Evolutionary conservation across 1,284 basidiomycete species (phyloP), one percentile per base, ranked within the genome.

Genomic region (Waitea zeae): DNA sequence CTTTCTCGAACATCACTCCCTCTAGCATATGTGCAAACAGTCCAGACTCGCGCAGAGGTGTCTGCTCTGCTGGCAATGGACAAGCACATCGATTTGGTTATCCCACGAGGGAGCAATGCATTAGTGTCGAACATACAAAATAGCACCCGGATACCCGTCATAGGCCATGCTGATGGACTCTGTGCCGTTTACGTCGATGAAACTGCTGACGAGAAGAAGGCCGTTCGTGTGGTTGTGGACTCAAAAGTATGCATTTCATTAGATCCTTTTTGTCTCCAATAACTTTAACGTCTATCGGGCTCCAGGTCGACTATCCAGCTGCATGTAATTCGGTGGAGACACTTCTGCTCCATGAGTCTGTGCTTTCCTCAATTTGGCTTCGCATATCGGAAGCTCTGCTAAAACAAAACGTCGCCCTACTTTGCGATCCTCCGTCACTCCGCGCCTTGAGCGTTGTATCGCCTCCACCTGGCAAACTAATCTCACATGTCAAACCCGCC

Each of bases 81-180:
- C 50, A 67, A 72, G 35, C 90, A 89, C 54, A 96, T 99, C 47
- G 92, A 98, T 56, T 65, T 99, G 9, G 92, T 98, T 37, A 96
- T 98, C 53, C 95, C 95, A 0, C 64, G 95, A 36, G 95, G 95
- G 12, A 89, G 89, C 47, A 95, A 93, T 47, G 74, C 70, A 46
- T 72, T 99, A 15, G 95, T 98, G 9, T 67, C 62, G 41, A 80
- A 62, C 50, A 96, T 99, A 38, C 87, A 97, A 53, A 79, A 86
- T 40, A 73, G 67, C 41, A 95, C 93, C 0, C 67, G 82, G 37
- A 97, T 99, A 42, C 81, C 95, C 1, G 95, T 99, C 31, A 96
- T 98, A 90, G 95, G 95, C 1, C 95, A 99, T 49, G 93, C 95
- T 3, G 93, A 98, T 53, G 93, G 93, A 0, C 59, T 97, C 6